Conservation (phyloP, 306 rosid species). For the Cucurbita maxima region DNA sequence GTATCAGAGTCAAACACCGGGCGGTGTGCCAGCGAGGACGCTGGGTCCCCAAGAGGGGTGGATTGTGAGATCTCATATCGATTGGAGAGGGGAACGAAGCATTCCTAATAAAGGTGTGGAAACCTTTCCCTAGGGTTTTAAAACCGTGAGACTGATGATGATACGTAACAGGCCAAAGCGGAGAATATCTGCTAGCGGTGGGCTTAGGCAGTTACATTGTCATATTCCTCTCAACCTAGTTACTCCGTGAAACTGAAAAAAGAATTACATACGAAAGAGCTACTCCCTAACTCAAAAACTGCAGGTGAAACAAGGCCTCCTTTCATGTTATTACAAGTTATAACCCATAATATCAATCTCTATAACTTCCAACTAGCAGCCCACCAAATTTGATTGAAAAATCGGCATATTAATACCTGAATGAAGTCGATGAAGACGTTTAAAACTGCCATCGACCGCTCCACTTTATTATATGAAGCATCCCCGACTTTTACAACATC, state of each 20-base stretch:
- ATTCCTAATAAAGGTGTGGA: no score
- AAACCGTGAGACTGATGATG: no score
- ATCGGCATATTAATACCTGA: conserved; percentile 30
- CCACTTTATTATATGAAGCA: conserved; percentile 45
- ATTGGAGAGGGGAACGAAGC: no score
- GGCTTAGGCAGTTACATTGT: no score
- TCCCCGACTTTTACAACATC: conserved; percentile 43
- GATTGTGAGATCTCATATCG: no score
- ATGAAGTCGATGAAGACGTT: conserved; percentile 61
- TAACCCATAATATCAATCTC: not conserved
- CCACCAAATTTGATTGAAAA: not conserved
- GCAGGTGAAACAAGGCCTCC: not conserved
- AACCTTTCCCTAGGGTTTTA: no score
- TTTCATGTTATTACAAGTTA: not conserved
- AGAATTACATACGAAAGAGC: not conserved
- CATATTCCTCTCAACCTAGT: not conserved
- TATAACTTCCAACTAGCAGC: not conserved
- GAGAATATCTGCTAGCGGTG: no score
- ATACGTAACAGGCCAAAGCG: no score
- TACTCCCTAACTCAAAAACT: not conserved
- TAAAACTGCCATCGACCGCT: conserved; percentile 68
- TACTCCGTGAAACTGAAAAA: not conserved
- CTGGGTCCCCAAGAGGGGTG: no score
- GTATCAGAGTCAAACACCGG: no score
- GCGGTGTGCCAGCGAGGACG: no score